Conservation (phyloP, 2,329 filamentous ascomycete genomes). For the Ophiocordyceps robertsii region DNA sequence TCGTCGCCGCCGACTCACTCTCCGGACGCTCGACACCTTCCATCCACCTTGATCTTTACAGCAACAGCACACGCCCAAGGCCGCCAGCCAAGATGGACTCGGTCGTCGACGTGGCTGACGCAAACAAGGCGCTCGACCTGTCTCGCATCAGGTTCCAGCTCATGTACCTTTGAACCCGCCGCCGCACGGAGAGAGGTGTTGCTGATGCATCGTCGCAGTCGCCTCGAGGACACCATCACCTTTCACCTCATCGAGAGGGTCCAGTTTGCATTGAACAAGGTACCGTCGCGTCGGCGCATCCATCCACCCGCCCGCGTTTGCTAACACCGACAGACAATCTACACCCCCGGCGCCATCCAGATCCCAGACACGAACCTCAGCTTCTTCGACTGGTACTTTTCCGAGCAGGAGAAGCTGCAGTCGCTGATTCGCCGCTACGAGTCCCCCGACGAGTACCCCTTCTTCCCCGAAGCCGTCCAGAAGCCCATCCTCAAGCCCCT, state of each 20-base stretch:
- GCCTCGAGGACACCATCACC: slow-evolving; percentile 93
- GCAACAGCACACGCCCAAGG: too few species aligned
- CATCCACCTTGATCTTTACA: too few species aligned
- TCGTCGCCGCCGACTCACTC: too few species aligned
- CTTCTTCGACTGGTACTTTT: slow-evolving; percentile 89
- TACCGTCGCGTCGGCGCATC: slow-evolving; percentile 7
- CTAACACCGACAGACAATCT: slow-evolving; percentile 54
- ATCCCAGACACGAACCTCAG: slow-evolving; percentile 63
- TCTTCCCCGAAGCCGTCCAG: slow-evolving; percentile 75
- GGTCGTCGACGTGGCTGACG: slow-evolving; percentile 76
- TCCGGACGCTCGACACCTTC: too few species aligned
- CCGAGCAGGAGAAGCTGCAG: slow-evolving; percentile 80
- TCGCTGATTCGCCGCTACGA: slow-evolving; percentile 90
- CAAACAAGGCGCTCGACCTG: slow-evolving; percentile 75
- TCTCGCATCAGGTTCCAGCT: slow-evolving; percentile 86
- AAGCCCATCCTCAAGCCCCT: slow-evolving; percentile 76
- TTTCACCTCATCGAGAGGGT: slow-evolving; percentile 94
- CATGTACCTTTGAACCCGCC: slow-evolving; percentile 42
- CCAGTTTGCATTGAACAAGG: slow-evolving; percentile 82
- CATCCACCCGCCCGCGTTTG: neutral
- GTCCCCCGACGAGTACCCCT: slow-evolving; percentile 92
- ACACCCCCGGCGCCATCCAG: slow-evolving; percentile 63
- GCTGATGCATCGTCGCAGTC: slow-evolving; percentile 36
- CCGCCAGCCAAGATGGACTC: slow-evolving; percentile 62
- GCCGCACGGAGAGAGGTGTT: slow-evolving; percentile 1